Base-by-base conservation (phyloP, 1,139 yeast species). In the Taphrina deformans region DNA sequence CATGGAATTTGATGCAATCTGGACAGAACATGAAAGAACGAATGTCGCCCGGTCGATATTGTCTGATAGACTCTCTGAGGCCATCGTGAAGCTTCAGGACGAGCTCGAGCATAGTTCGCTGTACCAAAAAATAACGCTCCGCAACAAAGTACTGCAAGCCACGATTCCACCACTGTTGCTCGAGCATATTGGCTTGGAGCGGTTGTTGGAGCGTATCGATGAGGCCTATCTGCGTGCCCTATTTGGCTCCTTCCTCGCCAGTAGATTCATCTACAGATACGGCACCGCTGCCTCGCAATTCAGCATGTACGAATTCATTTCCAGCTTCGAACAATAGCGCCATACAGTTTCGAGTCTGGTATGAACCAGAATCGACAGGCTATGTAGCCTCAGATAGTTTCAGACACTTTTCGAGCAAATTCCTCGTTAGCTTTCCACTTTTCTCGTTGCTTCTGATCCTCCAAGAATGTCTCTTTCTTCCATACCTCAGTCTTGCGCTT, bases 41-140 rank as follows among this genome's bases (percentile, higher is more conserved):
- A 86, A 86, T 52, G 81, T 80, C 70, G 83, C 96, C 23, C 83
- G 89, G 72, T 85, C 96, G 23, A 85, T 85, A 67, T 82, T 92
- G 68, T 89, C 97, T 26, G 97, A 93, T 76, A 85, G 86, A 71
- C 81, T 93, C 67, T 90, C 97, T 4, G 82, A 83, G 70, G 87
- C 96, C 52, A 93, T 93, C 74, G 93, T 92, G 77, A 88, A 88
- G 72, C 82, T 93, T 72, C 90, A 88, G 67, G 98, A 91, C 75
- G 96, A 92, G 78, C 83, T 93, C 72, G 87, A 95, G 55, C 82
- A 84, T 66, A 87, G 96, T 44, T 85, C 85, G 72, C 80, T 93
- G 73, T 93, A 98, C 97, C 88, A 87, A 70, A 97, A 93, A 74
- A 78, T 78, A 24, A 81, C 78, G 58, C 87, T 93, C 79, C 85